Evolutionary conservation across 805 yeast species (phyloP).

Genomic region (Wickerhamiella musiphila): DNA sequence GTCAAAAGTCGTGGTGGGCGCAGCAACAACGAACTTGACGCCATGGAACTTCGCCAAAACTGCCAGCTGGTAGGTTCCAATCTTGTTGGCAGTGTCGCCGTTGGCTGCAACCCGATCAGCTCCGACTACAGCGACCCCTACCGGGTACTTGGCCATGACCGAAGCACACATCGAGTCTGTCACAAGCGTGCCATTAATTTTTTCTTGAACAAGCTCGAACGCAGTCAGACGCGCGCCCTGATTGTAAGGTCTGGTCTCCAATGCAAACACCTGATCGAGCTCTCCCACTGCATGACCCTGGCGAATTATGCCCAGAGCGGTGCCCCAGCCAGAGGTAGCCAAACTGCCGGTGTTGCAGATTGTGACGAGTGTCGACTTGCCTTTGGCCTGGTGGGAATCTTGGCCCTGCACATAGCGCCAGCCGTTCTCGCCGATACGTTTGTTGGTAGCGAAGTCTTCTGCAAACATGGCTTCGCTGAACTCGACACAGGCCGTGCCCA

Average conservation of each 20-base stretch:
- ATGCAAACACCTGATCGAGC: constrained; percentile 60
- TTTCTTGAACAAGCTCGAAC: constrained; percentile 69
- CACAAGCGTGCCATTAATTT: constrained; percentile 73
- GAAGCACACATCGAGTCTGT: constrained; percentile 88
- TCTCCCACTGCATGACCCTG: constrained; percentile 36
- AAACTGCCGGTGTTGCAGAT: constrained; percentile 93
- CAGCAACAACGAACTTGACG: constrained; percentile 81
- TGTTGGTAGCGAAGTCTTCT: constrained; percentile 66
- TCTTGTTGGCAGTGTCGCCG: constrained; percentile 94
- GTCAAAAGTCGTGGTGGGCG: constrained; percentile 87
- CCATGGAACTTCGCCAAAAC: constrained; percentile 48
- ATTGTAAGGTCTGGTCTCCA: constrained; percentile 92
- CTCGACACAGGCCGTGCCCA: constrained; percentile 21
- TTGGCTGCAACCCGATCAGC: constrained; percentile 86
- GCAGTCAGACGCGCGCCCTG: constrained; percentile 93
- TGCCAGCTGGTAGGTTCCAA: constrained; percentile 85
- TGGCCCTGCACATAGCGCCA: constrained; percentile 39
- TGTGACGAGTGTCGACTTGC: constrained; percentile 66
- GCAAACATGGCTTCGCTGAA: constrained; percentile 37
- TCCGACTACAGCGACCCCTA: constrained; percentile 79
- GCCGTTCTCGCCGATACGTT: constrained; percentile 66
- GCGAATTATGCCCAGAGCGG: constrained; percentile 85
- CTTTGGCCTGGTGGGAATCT: constrained; percentile 22
- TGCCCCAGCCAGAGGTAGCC: constrained; percentile 96
- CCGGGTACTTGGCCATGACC: constrained; percentile 35